Evolutionary conservation across 495 filamentous ascomycete genomes (phyloP), one percentile per base, ranked within the genome.

Genomic region (Mycothermus thermophilus): DNA sequence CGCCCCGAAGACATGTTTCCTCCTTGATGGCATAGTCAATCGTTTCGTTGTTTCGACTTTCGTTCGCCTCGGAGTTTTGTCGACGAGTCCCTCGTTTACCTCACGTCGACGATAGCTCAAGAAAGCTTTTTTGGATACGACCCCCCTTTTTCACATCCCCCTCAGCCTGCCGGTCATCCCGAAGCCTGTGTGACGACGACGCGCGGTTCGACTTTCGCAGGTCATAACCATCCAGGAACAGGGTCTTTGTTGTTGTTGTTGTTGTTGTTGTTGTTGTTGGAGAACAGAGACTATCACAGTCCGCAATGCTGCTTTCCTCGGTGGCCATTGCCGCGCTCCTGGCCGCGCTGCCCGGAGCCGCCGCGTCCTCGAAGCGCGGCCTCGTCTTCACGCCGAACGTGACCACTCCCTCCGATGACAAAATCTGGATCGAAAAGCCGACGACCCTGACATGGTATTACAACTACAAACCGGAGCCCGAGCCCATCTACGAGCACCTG

Each of bases 391-490:
- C 80, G 15, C 64, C 74, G 4, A 66, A 63, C 21, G 15, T 47
- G 1, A 46, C 61, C 2, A 55, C 61, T 35, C 67, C 66, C 3
- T 31, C 49, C 1, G 79, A 85, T 51, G 70, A 79, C 54, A 39
- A 55, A 10, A 66, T 77, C 36, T 83, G 78, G 76, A 52, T 60
- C 22, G 43, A 53, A 10, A 33, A 59, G 5, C 53, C 48, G 19
- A 70, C 67, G 6, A 67, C 71, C 32, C 49, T 86, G 42, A 82
- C 75, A 2, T 87, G 81, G 81, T 87, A 87, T 59, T 86, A 86
- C 67, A 83, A 83, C 58, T 86, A 85, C 56, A 42, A 45, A 11
- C 44, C 62, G 28, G 46, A 48, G 2, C 77, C 77, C 17, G 69
- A 75, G 8, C 26, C 62, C 0, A 53, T 52, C 17, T 73, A 66